Evolutionary conservation across 352 stramenopile species (phyloP).

Genomic region (Pythium periplocum): DNA sequence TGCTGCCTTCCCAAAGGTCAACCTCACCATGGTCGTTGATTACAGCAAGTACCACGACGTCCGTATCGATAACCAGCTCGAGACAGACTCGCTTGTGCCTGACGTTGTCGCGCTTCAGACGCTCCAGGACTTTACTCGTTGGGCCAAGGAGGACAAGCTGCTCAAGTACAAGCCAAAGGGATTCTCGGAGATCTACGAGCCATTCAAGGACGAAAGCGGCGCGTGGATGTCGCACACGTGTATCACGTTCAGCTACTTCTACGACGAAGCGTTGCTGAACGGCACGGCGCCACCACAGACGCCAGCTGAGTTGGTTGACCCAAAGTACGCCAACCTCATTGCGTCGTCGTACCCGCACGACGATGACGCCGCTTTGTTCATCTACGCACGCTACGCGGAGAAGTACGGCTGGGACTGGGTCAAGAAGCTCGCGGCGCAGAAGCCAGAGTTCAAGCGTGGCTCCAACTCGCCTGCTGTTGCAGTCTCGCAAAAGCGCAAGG

Average conservation of each 20-base stretch:
- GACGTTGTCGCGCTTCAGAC: constrained; percentile 44
- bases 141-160: constrained; percentile 32
- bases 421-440: constrained; percentile 31
- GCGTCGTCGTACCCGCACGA: constrained; percentile 44
- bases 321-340: constrained; percentile 32
- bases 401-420: constrained; percentile 54
- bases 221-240: constrained; percentile 34
- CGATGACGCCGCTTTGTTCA: constrained; percentile 41
- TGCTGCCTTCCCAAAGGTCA: constrained; percentile 39
- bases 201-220: constrained; percentile 25
- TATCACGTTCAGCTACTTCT: constrained; percentile 41
- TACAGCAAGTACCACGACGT: constrained; percentile 57
- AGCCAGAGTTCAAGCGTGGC: constrained; percentile 29
- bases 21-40: constrained; percentile 54
- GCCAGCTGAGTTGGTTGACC: constrained; percentile 23
- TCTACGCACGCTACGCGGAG: constrained; percentile 38
- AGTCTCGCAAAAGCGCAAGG: constrained; percentile 23
- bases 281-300: constrained; percentile 15
- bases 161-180: constrained; percentile 47
- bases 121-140: constrained; percentile 49
- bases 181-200: constrained; percentile 47
- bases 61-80: constrained; percentile 57
- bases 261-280: constrained; percentile 21
- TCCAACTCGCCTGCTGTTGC: constrained; percentile 24
- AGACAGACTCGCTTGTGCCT: constrained; percentile 33